Percentiles rank a stretch among this genome's conserved stretches.
Conservation (phyloP, 257 asterid genomes). For the Cinchona pubescens region DNA sequence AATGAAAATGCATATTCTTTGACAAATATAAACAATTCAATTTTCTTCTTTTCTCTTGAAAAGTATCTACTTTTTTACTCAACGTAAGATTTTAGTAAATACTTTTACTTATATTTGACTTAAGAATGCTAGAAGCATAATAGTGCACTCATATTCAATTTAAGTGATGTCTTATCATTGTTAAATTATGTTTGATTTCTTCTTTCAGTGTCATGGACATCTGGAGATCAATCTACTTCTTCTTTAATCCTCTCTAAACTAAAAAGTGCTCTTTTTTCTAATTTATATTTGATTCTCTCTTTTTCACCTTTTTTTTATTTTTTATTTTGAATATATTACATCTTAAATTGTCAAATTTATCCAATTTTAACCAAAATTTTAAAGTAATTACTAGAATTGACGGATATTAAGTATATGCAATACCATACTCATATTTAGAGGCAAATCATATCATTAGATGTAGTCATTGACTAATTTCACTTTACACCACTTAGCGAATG, state of each 20-base stretch:
- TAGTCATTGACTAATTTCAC: no score
- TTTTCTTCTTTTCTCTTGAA: not conserved
- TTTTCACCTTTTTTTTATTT: no score
- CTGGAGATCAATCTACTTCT: not conserved
- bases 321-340: no score
- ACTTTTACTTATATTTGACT: not conserved
- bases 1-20: no score
- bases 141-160: conserved; percentile 1
- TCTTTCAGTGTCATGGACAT: not conserved
- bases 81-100: not conserved
- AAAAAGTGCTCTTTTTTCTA: not conserved
- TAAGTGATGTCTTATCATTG: conserved; percentile 17
- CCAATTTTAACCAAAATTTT: no score
- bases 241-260: not conserved
- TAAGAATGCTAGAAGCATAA: not conserved
- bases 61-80: not conserved
- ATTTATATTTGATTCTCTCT: no score
- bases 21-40: conserved; percentile 12
- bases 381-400: no score
- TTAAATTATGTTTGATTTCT: conserved; percentile 9
- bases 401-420: no score
- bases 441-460: no score
- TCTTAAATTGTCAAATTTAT: no score
- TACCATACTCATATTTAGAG: no score
- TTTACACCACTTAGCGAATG: no score